Conservation (phyloP, 1,139 yeast species). For the Zygosaccharomyces pseudobailii region DNA sequence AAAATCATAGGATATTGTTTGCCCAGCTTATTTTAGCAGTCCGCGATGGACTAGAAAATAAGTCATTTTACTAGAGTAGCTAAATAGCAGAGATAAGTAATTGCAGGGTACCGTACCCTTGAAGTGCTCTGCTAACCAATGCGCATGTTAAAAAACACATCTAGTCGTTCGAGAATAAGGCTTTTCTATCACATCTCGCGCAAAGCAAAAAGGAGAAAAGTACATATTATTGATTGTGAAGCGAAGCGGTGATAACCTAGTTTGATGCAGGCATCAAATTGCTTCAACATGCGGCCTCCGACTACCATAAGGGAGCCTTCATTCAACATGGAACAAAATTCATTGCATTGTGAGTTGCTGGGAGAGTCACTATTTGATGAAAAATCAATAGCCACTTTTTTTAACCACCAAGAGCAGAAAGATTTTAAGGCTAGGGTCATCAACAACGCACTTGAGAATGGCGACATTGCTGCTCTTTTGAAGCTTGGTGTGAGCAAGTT, state of each 20-base stretch:
- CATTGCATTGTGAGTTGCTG: conserved; percentile 11
- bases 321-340: conserved; percentile 1
- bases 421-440: conserved; percentile 14
- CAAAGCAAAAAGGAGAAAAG: neutral
- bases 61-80: no score
- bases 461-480: conserved; percentile 8
- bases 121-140: neutral
- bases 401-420: conserved; percentile 15
- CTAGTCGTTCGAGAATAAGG: neutral
- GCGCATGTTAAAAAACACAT: neutral
- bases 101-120: no score
- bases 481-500: conserved; percentile 21
- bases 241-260: neutral
- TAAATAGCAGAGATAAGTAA: no score
- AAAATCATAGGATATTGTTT: no score
- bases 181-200: neutral
- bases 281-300: neutral
- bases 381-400: conserved; percentile 14
- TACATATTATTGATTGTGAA: neutral
- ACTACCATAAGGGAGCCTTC: neutral
- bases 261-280: neutral
- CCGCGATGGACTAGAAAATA: no score
- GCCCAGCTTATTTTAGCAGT: no score
- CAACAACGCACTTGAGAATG: conserved; percentile 11
- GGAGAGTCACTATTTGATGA: conserved; percentile 19